Conservation (phyloP, 2,329 filamentous ascomycete species). For the Colletotrichum navitas region DNA sequence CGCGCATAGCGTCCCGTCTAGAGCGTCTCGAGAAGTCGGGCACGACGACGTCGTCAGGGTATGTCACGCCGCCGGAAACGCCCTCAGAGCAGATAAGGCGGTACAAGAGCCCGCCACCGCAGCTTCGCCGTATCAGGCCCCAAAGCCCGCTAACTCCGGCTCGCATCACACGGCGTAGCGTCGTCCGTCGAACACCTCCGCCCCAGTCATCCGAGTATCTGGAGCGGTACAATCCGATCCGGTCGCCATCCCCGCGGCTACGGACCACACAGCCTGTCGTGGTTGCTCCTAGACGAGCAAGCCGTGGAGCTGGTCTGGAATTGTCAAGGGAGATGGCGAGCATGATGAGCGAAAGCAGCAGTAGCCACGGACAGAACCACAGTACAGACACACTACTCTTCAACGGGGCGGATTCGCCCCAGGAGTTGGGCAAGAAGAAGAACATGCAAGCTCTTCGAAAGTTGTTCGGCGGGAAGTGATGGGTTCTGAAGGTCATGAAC, state of each 20-base stretch:
- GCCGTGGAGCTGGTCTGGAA: not conserved
- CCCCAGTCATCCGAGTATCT: slow-evolving; percentile 52
- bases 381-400: not conserved
- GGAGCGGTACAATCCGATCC: slow-evolving; percentile 49
- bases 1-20: slow-evolving; percentile 46
- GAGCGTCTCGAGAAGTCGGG: slow-evolving; percentile 44
- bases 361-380: not conserved
- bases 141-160: slow-evolving; percentile 17
- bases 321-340: not conserved
- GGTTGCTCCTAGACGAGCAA: slow-evolving; percentile 21
- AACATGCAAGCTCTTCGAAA: slow-evolving; percentile 31
- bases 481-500: not conserved
- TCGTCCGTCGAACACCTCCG: slow-evolving; percentile 28
- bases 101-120: slow-evolving; percentile 25
- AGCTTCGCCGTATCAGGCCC: slow-evolving; percentile 23
- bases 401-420: slow-evolving; percentile 35
- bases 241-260: slow-evolving; percentile 35
- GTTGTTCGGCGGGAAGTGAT: slow-evolving; percentile 38
- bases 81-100: slow-evolving; percentile 34
- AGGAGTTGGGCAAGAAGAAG: slow-evolving; percentile 20
- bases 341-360: not conserved
- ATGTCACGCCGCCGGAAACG: slow-evolving; percentile 50
- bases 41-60: slow-evolving; percentile 45
- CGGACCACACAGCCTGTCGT: slow-evolving; percentile 13
- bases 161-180: slow-evolving; percentile 1